Percentiles rank a stretch among this genome's conserved stretches.
phyloP scores from a whole-genome alignment of 1,284 basidiomycete genomes.

The Ustilago hordei region DNA sequence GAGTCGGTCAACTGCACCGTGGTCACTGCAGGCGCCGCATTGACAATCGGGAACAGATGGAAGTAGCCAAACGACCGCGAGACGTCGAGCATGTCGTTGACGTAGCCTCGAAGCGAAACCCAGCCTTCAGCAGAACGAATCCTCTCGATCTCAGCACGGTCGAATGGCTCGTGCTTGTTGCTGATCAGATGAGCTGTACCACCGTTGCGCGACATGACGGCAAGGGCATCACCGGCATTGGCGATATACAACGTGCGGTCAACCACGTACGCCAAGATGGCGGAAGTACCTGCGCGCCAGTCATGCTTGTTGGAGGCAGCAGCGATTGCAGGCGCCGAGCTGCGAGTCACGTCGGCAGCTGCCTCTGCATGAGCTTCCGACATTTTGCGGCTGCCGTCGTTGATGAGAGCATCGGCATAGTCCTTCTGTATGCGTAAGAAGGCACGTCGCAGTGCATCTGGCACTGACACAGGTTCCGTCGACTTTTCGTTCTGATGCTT shows the following conservation, averaged over 20 bases:
- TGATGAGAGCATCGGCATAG: slow-evolving; percentile 64
- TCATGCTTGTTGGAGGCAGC: slow-evolving; percentile 57
- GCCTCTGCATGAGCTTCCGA: slow-evolving; percentile 52
- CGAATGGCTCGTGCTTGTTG: slow-evolving; percentile 88
- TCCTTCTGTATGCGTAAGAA: slow-evolving; percentile 66
- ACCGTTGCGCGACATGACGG: slow-evolving; percentile 83
- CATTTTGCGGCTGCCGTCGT: slow-evolving; percentile 54
- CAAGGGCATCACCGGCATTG: slow-evolving; percentile 89
- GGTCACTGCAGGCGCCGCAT: slow-evolving; percentile 84
- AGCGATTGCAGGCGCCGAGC: slow-evolving; percentile 50
- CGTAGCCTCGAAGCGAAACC: slow-evolving; percentile 91
- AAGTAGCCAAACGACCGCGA: slow-evolving; percentile 95
- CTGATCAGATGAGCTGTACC: slow-evolving; percentile 83
- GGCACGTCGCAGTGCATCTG: slow-evolving; percentile 60
- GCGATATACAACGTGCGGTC: slow-evolving; percentile 87
- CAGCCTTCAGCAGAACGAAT: slow-evolving; percentile 94
- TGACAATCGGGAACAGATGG: slow-evolving; percentile 89
- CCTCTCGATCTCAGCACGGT: slow-evolving; percentile 83
- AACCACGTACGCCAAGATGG: slow-evolving; percentile 86
- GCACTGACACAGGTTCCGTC: slow-evolving; percentile 48
- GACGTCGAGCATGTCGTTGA: slow-evolving; percentile 91
- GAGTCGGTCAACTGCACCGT: slow-evolving; percentile 80
- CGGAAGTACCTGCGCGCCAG: slow-evolving; percentile 75
- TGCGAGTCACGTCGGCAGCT: slow-evolving; percentile 35
- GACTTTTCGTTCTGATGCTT: slow-evolving; percentile 38